A percentile compares a stretch with the other conserved stretches of the same genome.
These are phyloP conservation scores for Metarhizium rileyi DNA, from an alignment of 2,329 filamentous ascomycete genomes.

Conservation along the genomic window DNA sequence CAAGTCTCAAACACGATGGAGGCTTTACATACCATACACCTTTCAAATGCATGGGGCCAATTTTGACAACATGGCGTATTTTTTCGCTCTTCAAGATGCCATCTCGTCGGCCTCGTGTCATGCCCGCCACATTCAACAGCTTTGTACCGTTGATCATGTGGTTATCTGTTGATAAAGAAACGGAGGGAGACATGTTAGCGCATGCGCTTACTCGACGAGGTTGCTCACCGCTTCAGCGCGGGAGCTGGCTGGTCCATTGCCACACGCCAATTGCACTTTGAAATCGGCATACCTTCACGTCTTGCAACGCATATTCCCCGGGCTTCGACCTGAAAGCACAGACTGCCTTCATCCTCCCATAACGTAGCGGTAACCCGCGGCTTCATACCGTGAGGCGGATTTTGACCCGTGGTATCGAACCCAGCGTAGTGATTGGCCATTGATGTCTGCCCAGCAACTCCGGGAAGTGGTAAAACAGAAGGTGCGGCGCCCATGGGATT, in stretches of 20 bases:
- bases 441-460: constrained; percentile 37
- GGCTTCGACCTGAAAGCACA: constrained; percentile 96
- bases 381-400: constrained; percentile 90
- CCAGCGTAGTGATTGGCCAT: constrained; percentile 49
- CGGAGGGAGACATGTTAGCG: not conserved
- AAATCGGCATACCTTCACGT: constrained; percentile 62
- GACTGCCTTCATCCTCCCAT: constrained; percentile 96
- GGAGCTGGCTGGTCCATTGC: too few species aligned
- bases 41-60: constrained; percentile 97
- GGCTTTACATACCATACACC: constrained; percentile 73
- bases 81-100: constrained; percentile 98
- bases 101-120: constrained; percentile 91
- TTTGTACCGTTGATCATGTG: constrained; percentile 99
- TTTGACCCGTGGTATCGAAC: constrained; percentile 81
- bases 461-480: constrained; percentile 60
- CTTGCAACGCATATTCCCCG: constrained; percentile 92
- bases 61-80: constrained; percentile 92
- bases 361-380: constrained; percentile 90
- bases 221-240: not conserved
- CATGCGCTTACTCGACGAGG: not conserved
- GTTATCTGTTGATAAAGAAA: constrained; percentile 53
- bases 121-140: constrained; percentile 90
- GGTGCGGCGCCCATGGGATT: constrained; percentile 54
- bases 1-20: constrained; percentile 11
- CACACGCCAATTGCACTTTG: too few species aligned